Base-by-base conservation (phyloP, 805 yeast genomes). In the Huiozyma naganishii region DNA sequence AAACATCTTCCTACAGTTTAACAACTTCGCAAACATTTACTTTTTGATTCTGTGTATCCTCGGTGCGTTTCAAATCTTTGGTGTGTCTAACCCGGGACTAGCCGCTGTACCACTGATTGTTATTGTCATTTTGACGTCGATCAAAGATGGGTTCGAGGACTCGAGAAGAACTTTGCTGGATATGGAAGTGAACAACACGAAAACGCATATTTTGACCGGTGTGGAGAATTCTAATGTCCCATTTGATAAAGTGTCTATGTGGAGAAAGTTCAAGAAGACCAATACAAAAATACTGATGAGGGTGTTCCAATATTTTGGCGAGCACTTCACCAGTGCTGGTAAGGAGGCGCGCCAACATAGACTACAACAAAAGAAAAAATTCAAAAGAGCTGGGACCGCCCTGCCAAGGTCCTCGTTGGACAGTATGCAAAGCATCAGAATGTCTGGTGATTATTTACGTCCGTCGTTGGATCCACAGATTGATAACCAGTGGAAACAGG, bases 21-120 rank as follows among this genome's bases (percentile, higher is more conserved):
- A 74, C 52, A 92, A 90, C 61, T 76, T 89, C 49, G 98, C 98
- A 37, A 90, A 90, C 64, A 68, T 87, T 41, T 90, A 88, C 67
- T 90, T 90, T 71, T 67, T 90, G 54, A 66, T 79, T 30, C 69
- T 86, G 65, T 80, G 80, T 55, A 80, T 90, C 50, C 64, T 90
- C 47, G 95, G 96, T 47, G 83, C 68, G 29, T 82, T 83, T 57
- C 69, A 71, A 41, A 79, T 84, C 32, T 84, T 84, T 59, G 95
- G 95, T 57, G 94, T 84, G 27, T 81, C 89, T 4, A 76, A 72
- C 48, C 92, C 95, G 0, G 85, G 77, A 1, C 58, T 84, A 41
- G 73, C 83, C 2, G 79, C 84, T 5, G 90, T 82, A 27, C 95
- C 95, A 1, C 69, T 84, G 59, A 79, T 83, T 61, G 90, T 81